Evolutionary conservation across 768 basidiomycete species (phyloP).

Genomic region (Leucocoprinus birnbaumii): DNA sequence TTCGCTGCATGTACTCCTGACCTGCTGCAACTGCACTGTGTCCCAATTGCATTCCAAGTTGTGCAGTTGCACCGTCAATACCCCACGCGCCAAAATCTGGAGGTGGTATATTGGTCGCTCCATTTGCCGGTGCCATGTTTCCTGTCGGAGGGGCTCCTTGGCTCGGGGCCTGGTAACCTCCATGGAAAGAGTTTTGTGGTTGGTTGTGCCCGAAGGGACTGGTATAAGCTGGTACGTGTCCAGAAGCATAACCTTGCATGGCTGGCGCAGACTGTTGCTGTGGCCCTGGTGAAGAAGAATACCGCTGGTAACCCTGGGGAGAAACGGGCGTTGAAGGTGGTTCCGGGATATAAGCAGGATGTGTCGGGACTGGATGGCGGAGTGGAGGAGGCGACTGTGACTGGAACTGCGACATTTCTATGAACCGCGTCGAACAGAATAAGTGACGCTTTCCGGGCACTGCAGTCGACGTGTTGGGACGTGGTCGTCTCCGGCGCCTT

Average conservation of each 20-base stretch:
- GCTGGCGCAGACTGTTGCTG: slow-evolving; percentile 17
- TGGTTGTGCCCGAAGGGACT: slow-evolving; percentile 47
- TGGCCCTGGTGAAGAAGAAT: slow-evolving; percentile 56
- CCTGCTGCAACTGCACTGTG: slow-evolving; percentile 89
- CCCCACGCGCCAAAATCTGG: slow-evolving; percentile 74
- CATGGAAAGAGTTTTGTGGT: slow-evolving; percentile 17
- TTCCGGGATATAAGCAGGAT: slow-evolving; percentile 82
- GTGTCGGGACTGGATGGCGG: slow-evolving; percentile 86
- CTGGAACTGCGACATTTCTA: too few relatives aligned
- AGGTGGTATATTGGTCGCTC: slow-evolving; percentile 11
- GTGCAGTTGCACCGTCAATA: slow-evolving; percentile 89
- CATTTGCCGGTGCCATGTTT: background rate
- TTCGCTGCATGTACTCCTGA: slow-evolving; percentile 93
- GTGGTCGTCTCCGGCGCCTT: too few relatives aligned
- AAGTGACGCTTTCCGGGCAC: too few relatives aligned
- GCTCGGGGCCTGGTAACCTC: background rate
- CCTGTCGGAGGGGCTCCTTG: background rate
- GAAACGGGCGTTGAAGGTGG: slow-evolving; percentile 76
- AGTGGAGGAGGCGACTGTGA: slow-evolving; percentile 68
- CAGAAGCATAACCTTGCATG: slow-evolving; percentile 14
- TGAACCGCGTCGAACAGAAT: too few relatives aligned
- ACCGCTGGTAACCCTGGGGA: slow-evolving; percentile 74
- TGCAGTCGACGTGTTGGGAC: too few relatives aligned
- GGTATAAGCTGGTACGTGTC: slow-evolving; percentile 45
- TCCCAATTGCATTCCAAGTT: slow-evolving; percentile 95